These are phyloP conservation scores for Kodamaea neixiangensis DNA, from an alignment of 805 yeast species.

Conservation along the genomic window DNA sequence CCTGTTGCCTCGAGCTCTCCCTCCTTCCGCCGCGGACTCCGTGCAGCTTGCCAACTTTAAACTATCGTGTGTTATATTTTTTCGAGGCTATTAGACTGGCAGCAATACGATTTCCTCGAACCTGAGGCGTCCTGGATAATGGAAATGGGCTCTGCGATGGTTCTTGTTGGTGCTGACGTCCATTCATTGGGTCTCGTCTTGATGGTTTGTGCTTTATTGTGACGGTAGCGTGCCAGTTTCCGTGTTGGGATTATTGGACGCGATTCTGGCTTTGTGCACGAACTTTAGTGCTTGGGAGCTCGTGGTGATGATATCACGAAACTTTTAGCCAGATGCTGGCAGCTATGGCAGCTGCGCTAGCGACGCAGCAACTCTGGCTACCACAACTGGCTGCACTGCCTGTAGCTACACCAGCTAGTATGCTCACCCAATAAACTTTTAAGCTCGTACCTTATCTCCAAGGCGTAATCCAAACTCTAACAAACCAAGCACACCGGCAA, in stretches of 20 bases:
- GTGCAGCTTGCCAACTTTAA: too few species aligned
- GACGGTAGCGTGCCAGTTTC: too few species aligned
- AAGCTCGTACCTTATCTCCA: background rate
- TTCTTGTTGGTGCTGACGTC: background rate
- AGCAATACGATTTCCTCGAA: background rate
- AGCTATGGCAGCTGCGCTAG: too few species aligned
- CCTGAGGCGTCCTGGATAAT: background rate
- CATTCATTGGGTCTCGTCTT: too few species aligned
- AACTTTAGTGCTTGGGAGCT: too few species aligned
- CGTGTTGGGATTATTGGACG: too few species aligned
- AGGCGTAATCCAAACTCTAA: background rate
- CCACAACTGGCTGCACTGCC: too few species aligned
- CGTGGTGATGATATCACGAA: too few species aligned
- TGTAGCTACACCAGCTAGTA: background rate
- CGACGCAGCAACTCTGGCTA: too few species aligned
- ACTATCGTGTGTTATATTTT: background rate
- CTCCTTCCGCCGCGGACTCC: background rate
- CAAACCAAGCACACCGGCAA: background rate
- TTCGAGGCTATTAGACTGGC: background rate
- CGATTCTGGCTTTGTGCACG: too few species aligned
- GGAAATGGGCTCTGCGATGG: background rate
- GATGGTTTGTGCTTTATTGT: too few species aligned
- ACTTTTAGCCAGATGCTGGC: too few species aligned
- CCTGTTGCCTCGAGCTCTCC: background rate
- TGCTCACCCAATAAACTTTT: background rate